Conservation (phyloP, 2,329 filamentous ascomycete genomes). For the Scolecobasidium constrictum region DNA sequence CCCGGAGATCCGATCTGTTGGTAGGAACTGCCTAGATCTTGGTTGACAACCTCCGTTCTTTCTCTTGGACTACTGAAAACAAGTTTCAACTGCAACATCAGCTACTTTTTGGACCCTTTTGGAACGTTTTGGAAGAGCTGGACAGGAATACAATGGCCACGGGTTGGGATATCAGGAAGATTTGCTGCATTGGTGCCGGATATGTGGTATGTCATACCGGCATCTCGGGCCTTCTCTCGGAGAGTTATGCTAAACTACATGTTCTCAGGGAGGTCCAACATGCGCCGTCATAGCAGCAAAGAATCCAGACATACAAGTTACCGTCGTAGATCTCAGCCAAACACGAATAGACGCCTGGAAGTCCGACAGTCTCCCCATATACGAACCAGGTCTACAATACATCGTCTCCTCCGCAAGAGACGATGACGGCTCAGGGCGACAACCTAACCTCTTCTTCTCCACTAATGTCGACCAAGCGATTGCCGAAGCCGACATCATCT, state of each 20-base stretch:
- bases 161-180: constrained; percentile 38
- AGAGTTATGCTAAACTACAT: not conserved
- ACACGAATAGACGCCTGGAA: constrained; percentile 61
- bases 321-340: constrained; percentile 59
- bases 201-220: constrained; percentile 51
- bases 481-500: constrained; percentile 56
- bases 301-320: constrained; percentile 58
- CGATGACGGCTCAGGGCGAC: constrained; percentile 13
- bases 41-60: too few species aligned
- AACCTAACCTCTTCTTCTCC: constrained; percentile 61
- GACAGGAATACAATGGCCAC: not conserved
- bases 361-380: constrained; percentile 61
- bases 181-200: constrained; percentile 66
- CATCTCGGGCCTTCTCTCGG: constrained; percentile 2
- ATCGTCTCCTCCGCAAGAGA: constrained; percentile 53
- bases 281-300: constrained; percentile 63
- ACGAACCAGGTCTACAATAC: constrained; percentile 59
- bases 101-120: too few species aligned
- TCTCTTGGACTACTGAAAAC: too few species aligned
- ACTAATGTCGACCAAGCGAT: constrained; percentile 52
- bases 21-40: too few species aligned
- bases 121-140: too few species aligned
- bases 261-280: constrained; percentile 53
- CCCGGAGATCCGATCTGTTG: too few species aligned
- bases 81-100: too few species aligned